Percentiles rank a stretch among this genome's conserved stretches.
Conservation (phyloP, 2,329 filamentous ascomycete genomes). For the Pseudogymnoascus sp. region DNA sequence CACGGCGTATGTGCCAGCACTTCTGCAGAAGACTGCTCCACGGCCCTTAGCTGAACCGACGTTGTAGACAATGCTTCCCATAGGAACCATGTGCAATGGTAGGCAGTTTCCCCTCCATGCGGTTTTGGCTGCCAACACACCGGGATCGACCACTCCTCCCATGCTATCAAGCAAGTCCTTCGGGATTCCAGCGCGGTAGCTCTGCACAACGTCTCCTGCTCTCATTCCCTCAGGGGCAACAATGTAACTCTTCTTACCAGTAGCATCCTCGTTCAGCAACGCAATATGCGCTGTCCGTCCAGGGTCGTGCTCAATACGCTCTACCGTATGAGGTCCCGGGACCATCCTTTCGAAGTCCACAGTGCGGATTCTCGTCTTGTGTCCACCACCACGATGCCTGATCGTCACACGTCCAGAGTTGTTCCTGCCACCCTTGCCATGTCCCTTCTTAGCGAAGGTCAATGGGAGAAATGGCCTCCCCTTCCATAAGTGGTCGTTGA, state of each 20-base stretch:
- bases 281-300: constrained; percentile 91
- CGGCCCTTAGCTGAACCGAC: constrained; percentile 69
- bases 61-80: constrained; percentile 88
- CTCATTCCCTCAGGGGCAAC: constrained; percentile 91
- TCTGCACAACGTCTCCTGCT: constrained; percentile 84
- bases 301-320: constrained; percentile 94
- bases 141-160: constrained; percentile 87
- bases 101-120: constrained; percentile 92
- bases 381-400: constrained; percentile 84
- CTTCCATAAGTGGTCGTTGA: constrained; percentile 97
- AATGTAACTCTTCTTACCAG: constrained; percentile 76
- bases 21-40: constrained; percentile 84
- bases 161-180: constrained; percentile 79
- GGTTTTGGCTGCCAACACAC: constrained; percentile 91
- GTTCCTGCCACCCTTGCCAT: constrained; percentile 87
- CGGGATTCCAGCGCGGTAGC: constrained; percentile 84
- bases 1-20: constrained; percentile 84
- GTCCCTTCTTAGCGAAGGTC: constrained; percentile 87
- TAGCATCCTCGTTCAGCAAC: constrained; percentile 66
- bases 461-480: constrained; percentile 73
- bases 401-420: constrained; percentile 79
- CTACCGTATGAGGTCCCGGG: constrained; percentile 77
- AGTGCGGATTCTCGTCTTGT: constrained; percentile 82
- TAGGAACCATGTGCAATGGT: constrained; percentile 88
- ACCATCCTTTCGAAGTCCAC: constrained; percentile 78